Conservation (phyloP, 768 basidiomycete genomes). For the Mycena rosella region DNA sequence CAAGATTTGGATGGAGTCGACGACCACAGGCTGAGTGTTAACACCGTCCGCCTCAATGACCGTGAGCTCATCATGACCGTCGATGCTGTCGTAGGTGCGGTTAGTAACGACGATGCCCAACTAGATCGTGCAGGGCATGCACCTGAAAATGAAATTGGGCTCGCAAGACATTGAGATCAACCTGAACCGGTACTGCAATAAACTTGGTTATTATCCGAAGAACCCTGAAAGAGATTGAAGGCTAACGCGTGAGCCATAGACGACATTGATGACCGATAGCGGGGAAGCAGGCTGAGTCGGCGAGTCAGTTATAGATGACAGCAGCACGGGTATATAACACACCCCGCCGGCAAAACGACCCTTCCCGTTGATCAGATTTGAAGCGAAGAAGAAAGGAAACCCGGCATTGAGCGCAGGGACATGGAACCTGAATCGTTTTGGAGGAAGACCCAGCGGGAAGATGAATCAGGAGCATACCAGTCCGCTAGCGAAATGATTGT, state of each 20-base stretch:
- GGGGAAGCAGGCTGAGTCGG: slow-evolving; percentile 35
- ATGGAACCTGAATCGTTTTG: slow-evolving; percentile 14
- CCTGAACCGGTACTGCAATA: slow-evolving; percentile 21
- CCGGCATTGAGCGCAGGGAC: slow-evolving; percentile 5
- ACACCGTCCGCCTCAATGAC: slow-evolving; percentile 54
- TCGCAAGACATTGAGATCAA: slow-evolving; percentile 23
- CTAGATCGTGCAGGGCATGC: not conserved
- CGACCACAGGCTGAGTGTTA: slow-evolving; percentile 43
- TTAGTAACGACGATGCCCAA: not conserved
- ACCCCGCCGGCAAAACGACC: slow-evolving; percentile 51
- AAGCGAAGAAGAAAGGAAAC: slow-evolving; percentile 43
- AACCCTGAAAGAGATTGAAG: slow-evolving; percentile 48
- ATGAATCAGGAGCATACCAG: slow-evolving; percentile 9
- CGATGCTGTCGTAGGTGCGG: slow-evolving; percentile 43
- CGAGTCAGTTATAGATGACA: slow-evolving; percentile 35
- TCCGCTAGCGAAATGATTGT: slow-evolving; percentile 25
- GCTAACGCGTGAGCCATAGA: slow-evolving; percentile 48
- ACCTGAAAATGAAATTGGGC: slow-evolving; percentile 31
- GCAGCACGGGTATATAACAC: slow-evolving; percentile 37
- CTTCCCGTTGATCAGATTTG: slow-evolving; percentile 49
- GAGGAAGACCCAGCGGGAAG: not conserved
- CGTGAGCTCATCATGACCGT: slow-evolving; percentile 43
- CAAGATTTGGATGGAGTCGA: slow-evolving; percentile 32
- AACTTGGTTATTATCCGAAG: not conserved
- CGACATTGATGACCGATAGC: slow-evolving; percentile 51